These are phyloP conservation scores for Candida alai DNA, from an alignment of 805 yeast species.

Conservation along the genomic window DNA sequence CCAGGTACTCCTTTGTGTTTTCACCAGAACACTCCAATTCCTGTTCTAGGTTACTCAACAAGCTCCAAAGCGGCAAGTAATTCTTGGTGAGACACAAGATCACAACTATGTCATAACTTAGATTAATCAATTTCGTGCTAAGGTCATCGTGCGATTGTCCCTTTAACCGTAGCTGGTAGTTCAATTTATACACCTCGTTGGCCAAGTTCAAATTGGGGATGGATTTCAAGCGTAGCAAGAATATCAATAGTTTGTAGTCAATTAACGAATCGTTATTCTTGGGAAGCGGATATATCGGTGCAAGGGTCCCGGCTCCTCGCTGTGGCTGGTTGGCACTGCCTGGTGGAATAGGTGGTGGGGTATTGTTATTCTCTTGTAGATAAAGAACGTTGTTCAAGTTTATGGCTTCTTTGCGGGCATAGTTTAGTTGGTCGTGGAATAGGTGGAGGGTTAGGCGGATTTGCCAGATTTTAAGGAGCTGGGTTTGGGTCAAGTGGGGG, in stretches of 20 bases:
- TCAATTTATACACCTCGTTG: constrained; percentile 42
- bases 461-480: constrained; percentile 27
- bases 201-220: constrained; percentile 39
- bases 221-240: constrained; percentile 40
- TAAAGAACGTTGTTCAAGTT: constrained; percentile 34
- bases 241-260: constrained; percentile 23
- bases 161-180: constrained; percentile 33
- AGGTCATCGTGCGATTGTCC: constrained; percentile 7
- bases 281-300: constrained; percentile 34
- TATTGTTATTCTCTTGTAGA: constrained; percentile 23
- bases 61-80: constrained; percentile 23
- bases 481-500: constrained; percentile 2
- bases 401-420: constrained; percentile 36
- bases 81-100: constrained; percentile 28
- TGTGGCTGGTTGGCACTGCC: constrained; percentile 4
- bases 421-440: constrained; percentile 25
- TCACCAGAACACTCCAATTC: constrained; percentile 12
- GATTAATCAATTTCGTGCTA: constrained; percentile 19
- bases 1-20: constrained; percentile 1
- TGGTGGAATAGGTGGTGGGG: not conserved
- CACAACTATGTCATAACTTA: constrained; percentile 31
- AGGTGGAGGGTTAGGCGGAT: constrained; percentile 28
- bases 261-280: constrained; percentile 29
- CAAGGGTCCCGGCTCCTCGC: constrained; percentile 4
- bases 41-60: constrained; percentile 19